These are phyloP conservation scores for Noccaea caerulescens DNA, from an alignment of 345 rosid species.

Conservation along the genomic window DNA sequence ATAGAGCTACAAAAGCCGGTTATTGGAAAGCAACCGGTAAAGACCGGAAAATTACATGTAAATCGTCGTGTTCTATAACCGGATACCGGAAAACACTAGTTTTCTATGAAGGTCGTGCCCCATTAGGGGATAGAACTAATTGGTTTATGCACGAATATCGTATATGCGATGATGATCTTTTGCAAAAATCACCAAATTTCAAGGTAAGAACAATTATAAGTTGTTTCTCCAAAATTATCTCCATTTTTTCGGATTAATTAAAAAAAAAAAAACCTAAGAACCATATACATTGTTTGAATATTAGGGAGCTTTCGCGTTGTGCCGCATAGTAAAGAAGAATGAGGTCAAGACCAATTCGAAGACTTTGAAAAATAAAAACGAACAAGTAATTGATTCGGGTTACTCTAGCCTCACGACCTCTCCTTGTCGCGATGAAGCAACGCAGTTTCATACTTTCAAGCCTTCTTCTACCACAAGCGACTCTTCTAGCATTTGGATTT, in stretches of 20 bases:
- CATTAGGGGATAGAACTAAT: conserved; percentile 37
- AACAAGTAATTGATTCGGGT: conserved; percentile 48
- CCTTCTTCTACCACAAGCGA: conserved; percentile 45
- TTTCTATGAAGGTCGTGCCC: conserved; percentile 44
- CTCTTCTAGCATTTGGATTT: conserved; percentile 59
- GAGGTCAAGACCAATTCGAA: conserved; percentile 48
- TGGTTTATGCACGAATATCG: conserved; percentile 47
- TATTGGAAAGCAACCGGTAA: conserved; percentile 48
- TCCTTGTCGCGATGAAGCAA: conserved; percentile 47
- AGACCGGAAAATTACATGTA: conserved; percentile 49
- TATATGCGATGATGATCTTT: conserved; percentile 34
- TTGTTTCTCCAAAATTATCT: background rate
- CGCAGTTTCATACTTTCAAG: conserved; percentile 43
- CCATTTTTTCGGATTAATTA: background rate
- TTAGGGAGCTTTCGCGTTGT: conserved; percentile 78
- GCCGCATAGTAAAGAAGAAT: conserved; percentile 73
- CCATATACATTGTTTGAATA: conserved; percentile 13
- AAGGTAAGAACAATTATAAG: conserved; percentile 46
- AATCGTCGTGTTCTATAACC: conserved; percentile 5
- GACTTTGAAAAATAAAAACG: conserved; percentile 50
- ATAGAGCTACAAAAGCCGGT: conserved; percentile 43
- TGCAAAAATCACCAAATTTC: conserved; percentile 55
- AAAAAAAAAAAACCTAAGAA: background rate
- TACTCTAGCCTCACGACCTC: conserved; percentile 60
- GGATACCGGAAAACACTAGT: conserved; percentile 42